Base-by-base conservation (phyloP, 495 filamentous ascomycete species). In the Geoglossum glabrum region DNA sequence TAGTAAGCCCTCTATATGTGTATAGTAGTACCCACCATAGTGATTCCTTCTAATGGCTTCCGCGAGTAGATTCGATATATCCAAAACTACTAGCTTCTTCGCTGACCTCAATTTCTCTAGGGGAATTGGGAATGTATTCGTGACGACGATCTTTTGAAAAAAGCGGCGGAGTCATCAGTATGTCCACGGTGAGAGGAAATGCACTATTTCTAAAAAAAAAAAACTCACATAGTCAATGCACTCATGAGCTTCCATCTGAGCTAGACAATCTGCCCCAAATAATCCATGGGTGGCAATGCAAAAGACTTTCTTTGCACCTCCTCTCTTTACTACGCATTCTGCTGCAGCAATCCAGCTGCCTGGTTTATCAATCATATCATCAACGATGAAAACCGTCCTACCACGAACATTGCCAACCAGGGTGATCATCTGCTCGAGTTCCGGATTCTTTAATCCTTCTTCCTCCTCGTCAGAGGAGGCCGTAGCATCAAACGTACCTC, bases 351-450 rank as follows among this genome's bases (percentile, higher is more conserved):
- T 92, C 92, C 92, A 98, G 21, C 87, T 93, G 23, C 86, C 87
- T 28, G 87, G 81, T 69, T 94, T 95, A 72, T 98, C 92, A 63
- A 98, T 96, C 86, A 98, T 95, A 69, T 98, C 92, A 72, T 98
- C 92, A 52, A 98, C 84, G 60, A 98, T 85, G 68, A 98, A 83
- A 38, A 96, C 92, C 1, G 86, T 79, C 57, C 83, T 79, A 67
- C 84, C 80, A 62, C 79, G 80, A 56, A 98, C 92, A 61, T 97
- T 86, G 59, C 92, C 92, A 33, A 98, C 93, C 55, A 98, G 74
- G 1, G 92, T 98, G 63, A 97, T 90, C 73, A 88, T 96, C 68
- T 86, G 85, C 68, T 98, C 92, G 38, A 87, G 72, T 59, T 83
- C 82, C 17, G 79, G 78, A 61, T 85, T 79, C 59, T 79, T 76